These are phyloP conservation scores for Amniculicola lignicola DNA, from an alignment of 495 filamentous ascomycete genomes.

Conservation along the genomic window DNA sequence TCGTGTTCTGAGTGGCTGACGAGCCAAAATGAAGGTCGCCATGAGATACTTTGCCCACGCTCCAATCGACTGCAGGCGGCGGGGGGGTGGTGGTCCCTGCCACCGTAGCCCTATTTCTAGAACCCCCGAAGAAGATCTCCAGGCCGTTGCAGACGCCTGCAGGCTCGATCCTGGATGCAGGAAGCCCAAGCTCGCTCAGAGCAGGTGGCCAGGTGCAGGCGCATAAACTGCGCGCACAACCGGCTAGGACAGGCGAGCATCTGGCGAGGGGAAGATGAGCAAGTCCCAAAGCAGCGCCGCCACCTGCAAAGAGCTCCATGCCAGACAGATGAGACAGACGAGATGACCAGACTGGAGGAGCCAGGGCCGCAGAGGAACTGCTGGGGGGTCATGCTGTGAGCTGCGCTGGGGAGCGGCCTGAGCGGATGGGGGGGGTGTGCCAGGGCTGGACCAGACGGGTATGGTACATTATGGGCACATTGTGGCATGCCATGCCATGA, in stretches of 20 bases:
- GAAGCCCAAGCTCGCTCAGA: conserved; percentile 24
- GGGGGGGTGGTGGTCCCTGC: conserved; percentile 10
- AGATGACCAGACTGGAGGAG: conserved; percentile 12
- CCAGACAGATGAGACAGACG: conserved; percentile 22
- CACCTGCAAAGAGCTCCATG: conserved; percentile 21
- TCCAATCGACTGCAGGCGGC: conserved; percentile 21
- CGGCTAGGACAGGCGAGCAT: conserved; percentile 16
- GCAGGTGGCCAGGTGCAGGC: conserved; percentile 25
- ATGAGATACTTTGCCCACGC: conserved; percentile 23
- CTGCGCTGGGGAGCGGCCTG: conserved; percentile 13
- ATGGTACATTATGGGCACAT: too few relatives aligned
- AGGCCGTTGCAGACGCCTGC: conserved; percentile 31
- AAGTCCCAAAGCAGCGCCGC: conserved; percentile 29
- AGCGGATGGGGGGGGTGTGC: not conserved
- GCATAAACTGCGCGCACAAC: conserved; percentile 27
- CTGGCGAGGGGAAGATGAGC: conserved; percentile 20
- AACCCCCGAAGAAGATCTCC: conserved; percentile 36
- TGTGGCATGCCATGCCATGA: conserved; percentile 23
- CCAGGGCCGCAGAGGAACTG: conserved; percentile 22
- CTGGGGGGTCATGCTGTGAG: conserved; percentile 18
- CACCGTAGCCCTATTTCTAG: conserved; percentile 36
- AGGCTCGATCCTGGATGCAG: conserved; percentile 31
- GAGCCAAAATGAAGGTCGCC: conserved; percentile 31
- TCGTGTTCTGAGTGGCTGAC: conserved; percentile 37
- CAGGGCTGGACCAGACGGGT: too few relatives aligned